A percentile compares a stretch with the other conserved stretches of the same genome.
Conservation (phyloP, 805 yeast genomes). For the Naumovozyma dairenensis region DNA sequence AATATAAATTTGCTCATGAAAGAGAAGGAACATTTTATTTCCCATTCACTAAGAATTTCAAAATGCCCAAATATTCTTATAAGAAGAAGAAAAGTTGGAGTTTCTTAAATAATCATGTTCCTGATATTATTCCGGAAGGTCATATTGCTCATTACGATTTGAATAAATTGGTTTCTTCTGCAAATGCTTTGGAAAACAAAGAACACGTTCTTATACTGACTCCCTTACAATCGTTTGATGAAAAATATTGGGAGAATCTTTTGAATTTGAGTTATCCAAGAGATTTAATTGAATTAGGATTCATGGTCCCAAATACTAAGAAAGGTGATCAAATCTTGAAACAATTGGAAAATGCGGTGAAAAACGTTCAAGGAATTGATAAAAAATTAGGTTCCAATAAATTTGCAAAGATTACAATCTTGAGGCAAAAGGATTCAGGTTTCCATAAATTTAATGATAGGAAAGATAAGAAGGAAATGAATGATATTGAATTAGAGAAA, state of each 20-base stretch:
- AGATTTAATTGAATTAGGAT: slow-evolving; percentile 70
- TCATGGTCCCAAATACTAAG: slow-evolving; percentile 68
- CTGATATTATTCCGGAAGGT: slow-evolving; percentile 43
- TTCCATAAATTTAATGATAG: slow-evolving; percentile 23
- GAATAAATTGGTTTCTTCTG: slow-evolving; percentile 61
- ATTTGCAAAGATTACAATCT: slow-evolving; percentile 70
- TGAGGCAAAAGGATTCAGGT: slow-evolving; percentile 77
- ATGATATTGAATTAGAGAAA: slow-evolving; percentile 70
- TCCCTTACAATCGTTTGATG: slow-evolving; percentile 74
- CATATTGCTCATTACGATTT: slow-evolving; percentile 72
- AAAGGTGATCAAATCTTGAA: slow-evolving; percentile 72
- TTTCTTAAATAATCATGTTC: slow-evolving; percentile 37
- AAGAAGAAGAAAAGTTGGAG: slow-evolving; percentile 12
- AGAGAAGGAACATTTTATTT: slow-evolving; percentile 18
- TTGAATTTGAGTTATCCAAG: slow-evolving; percentile 65
- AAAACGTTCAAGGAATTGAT: slow-evolving; percentile 52
- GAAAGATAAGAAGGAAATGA: slow-evolving; percentile 74
- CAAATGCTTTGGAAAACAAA: slow-evolving; percentile 55
- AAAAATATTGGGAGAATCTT: slow-evolving; percentile 77
- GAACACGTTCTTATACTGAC: slow-evolving; percentile 76
- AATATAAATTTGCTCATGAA: slow-evolving; percentile 17
- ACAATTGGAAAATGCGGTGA: slow-evolving; percentile 59
- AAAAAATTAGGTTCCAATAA: slow-evolving; percentile 45
- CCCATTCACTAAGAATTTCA: slow-evolving; percentile 14
- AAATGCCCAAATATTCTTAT: slow-evolving; percentile 35